These are phyloP conservation scores for Ophiosphaerella narmari DNA, from an alignment of 2,329 filamentous ascomycete genomes.

Conservation along the genomic window DNA sequence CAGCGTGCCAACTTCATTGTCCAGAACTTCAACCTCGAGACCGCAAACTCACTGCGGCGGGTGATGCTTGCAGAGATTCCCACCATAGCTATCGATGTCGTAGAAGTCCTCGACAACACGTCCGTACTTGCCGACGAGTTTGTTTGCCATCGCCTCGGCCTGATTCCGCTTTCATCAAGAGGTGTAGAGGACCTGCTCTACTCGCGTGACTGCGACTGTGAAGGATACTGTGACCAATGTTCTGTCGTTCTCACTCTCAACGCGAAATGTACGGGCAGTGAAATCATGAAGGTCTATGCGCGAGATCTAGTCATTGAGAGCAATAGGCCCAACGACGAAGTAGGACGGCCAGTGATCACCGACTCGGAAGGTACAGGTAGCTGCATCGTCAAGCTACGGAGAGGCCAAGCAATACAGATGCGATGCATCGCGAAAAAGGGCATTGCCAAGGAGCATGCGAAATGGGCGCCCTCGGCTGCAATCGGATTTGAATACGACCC, in stretches of 20 bases:
- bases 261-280: constrained; percentile 81
- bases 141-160: constrained; percentile 86
- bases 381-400: constrained; percentile 87
- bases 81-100: constrained; percentile 91
- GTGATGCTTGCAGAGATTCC: constrained; percentile 92
- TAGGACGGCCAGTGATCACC: constrained; percentile 81
- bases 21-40: constrained; percentile 83
- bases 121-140: constrained; percentile 98
- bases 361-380: constrained; percentile 82
- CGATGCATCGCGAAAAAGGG: constrained; percentile 96
- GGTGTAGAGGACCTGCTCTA: constrained; percentile 82
- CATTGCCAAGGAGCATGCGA: constrained; percentile 97
- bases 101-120: constrained; percentile 90
- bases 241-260: constrained; percentile 83
- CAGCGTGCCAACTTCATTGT: constrained; percentile 91
- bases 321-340: constrained; percentile 70
- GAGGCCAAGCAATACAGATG: constrained; percentile 87
- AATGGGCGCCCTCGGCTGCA: constrained; percentile 92
- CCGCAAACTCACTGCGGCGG: constrained; percentile 90
- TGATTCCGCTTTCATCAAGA: constrained; percentile 84
- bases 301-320: constrained; percentile 79
- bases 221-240: constrained; percentile 91
- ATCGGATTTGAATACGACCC: constrained; percentile 98
- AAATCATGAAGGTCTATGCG: constrained; percentile 93
- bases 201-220: constrained; percentile 94